Base-by-base conservation (phyloP, 371 early-diverging fungal genomes). In the Mortierella sp. region DNA sequence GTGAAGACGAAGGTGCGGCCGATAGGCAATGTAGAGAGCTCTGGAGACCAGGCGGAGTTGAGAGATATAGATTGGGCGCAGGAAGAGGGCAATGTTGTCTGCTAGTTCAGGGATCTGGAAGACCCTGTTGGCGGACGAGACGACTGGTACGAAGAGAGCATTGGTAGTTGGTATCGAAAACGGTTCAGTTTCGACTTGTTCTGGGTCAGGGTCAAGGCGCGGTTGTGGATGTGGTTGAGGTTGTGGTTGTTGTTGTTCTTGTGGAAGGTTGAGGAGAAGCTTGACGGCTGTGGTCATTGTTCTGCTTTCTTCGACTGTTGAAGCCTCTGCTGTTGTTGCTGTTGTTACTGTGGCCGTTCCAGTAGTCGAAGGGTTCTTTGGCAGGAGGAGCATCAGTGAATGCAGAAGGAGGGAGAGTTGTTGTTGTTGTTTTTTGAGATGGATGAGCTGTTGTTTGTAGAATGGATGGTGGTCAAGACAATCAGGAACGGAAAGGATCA, bases 31-130 rank as follows among this genome's bases (percentile, higher is more conserved):
- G 45, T 84, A 84, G 55, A 84, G 58, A 14, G 72, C 48, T 24
- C 71, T 77, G 10, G 80, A 84, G 31, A 84, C 84, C 28, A 77
- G 57, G 26, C 84, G 84, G 24, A 84, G 80, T 28, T 77, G 78
- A 16, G 54, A 58, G 48, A 84, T 73, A 48, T 84, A 80, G 73
- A 80, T 70, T 38, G 84, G 84, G 21, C 80, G 77, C 5, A 84
- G 60, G 50, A 75, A 80, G 34, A 72, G 68, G 6, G 80, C 80
- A 47, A 84, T 84, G 21, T 47, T 47, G 21, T 84, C 75, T 28
- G 80, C 84, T 2, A 84, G 75, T 52, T 84, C 84, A 7, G 80
- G 84, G 71, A 84, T 80, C 26, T 77, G 76, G 55, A 84, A 80
- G 72, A 84, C 80, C 48, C 38, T 82, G 68, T 75, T 75, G 42